phyloP scores from a whole-genome alignment of 2,329 filamentous ascomycete species.

The Ophiocordyceps australis region DNA sequence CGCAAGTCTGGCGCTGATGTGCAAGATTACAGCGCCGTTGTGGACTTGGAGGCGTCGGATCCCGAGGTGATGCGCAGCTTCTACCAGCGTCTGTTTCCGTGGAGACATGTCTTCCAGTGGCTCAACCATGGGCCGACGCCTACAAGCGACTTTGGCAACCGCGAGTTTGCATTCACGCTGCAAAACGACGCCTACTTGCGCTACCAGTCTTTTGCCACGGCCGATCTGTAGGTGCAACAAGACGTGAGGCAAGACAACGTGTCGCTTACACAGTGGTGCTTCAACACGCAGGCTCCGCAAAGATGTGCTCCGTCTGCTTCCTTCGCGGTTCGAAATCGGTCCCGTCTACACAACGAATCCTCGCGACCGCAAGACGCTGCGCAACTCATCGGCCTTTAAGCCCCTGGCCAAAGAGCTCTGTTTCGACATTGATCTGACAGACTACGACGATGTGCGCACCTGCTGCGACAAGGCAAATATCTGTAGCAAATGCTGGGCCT shows the following conservation, averaged over 20 bases:
- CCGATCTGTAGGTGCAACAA: conserved; percentile 25
- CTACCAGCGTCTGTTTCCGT: conserved; percentile 91
- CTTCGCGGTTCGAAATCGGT: conserved; percentile 92
- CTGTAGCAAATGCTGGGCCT: conserved; percentile 86
- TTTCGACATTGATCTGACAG: conserved; percentile 98
- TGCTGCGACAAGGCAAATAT: conserved; percentile 92
- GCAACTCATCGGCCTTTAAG: conserved; percentile 65
- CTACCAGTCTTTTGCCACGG: conserved; percentile 53
- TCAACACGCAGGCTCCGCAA: conserved; percentile 50
- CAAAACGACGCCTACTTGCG: conserved; percentile 81
- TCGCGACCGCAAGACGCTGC: conserved; percentile 74
- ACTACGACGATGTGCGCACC: conserved; percentile 92
- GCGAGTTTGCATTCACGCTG: conserved; percentile 94
- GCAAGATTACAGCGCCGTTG: conserved; percentile 10
- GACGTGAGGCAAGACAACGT: neutral
- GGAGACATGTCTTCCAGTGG: conserved; percentile 92
- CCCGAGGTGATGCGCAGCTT: conserved; percentile 81
- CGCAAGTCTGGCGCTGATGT: neutral
- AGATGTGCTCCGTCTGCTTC: conserved; percentile 74
- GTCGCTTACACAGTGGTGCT: neutral
- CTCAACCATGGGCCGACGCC: conserved; percentile 84
- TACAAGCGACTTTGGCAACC: conserved; percentile 73
- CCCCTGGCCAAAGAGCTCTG: conserved; percentile 87
- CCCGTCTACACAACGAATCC: conserved; percentile 94
- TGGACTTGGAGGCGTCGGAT: conserved; percentile 39